Base-by-base conservation (phyloP, 2,329 filamentous ascomycete genomes). In the Trichoderma gracile region DNA sequence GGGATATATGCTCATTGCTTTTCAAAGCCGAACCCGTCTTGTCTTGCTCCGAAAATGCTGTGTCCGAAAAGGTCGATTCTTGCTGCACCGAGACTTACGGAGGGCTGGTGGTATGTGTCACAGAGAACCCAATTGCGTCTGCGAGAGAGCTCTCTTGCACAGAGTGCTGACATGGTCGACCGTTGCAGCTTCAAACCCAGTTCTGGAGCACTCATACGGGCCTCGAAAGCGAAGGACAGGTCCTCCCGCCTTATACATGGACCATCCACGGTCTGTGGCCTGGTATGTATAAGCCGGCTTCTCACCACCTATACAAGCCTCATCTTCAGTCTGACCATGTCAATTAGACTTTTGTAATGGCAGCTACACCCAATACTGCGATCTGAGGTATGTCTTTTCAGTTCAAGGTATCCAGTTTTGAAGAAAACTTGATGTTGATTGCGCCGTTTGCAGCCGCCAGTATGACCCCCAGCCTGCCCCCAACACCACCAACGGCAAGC, bases 31-130 rank as follows among this genome's bases (percentile, higher is more conserved):
- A 70, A 0, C 70, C 69, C 0, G 62, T 72, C 25, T 75, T 82
- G 38, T 86, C 83, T 1, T 86, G 84, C 74, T 83, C 81, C 1
- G 69, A 74, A 21, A 71, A 74, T 1, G 82, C 81, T 6, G 73
- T 75, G 25, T 78, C 77, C 1, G 74, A 69, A 40, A 72, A 77
- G 60, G 82, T 84, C 40, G 86, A 89, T 70, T 82, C 82, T 1
- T 89, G 87, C 79, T 89, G 87, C 69, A 80, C 80, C 17, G 87
- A 89, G 77, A 89, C 87, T 0, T 89, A 78, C 68, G 87, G 87
- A 30, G 87, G 87, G 4, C 78, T 89, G 5, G 71, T 89, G 38
- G 76, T 79, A 68, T 66, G 75, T 69, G 33, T 23, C 21, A 15
- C 5, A 33, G 27, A 19, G 6, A 9, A 8, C 15, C 5, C 14